These are phyloP conservation scores for Trichoderma sp. DNA, from an alignment of 2,329 filamentous ascomycete species.

Conservation along the genomic window DNA sequence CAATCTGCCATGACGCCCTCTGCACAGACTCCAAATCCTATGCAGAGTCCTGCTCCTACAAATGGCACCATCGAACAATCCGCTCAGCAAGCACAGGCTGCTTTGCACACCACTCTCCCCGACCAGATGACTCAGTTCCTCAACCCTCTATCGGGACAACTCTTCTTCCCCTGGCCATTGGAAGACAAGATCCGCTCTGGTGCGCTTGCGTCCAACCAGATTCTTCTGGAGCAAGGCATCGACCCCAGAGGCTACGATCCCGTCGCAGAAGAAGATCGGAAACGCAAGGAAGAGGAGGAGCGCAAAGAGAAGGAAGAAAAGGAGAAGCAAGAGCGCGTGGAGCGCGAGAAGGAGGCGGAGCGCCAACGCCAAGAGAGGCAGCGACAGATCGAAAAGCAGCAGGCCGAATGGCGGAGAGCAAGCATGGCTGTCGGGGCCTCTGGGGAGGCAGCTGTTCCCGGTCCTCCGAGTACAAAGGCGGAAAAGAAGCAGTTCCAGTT, in stretches of 20 bases:
- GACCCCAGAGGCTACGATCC: slow-evolving; percentile 64
- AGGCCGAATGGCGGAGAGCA: slow-evolving; percentile 44
- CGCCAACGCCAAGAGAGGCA: slow-evolving; percentile 45
- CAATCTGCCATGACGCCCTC: slow-evolving; percentile 36
- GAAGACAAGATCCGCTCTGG: slow-evolving; percentile 70
- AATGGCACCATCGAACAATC: slow-evolving; percentile 39
- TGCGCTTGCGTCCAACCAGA: slow-evolving; percentile 64
- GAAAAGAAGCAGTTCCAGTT: slow-evolving; percentile 60
- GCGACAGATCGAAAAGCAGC: slow-evolving; percentile 45
- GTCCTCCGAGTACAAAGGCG: slow-evolving; percentile 31
- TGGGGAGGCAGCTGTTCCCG: slow-evolving; percentile 29
- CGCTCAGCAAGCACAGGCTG: slow-evolving; percentile 37
- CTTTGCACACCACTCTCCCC: slow-evolving; percentile 47
- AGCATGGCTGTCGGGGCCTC: slow-evolving; percentile 35
- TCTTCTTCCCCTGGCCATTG: slow-evolving; percentile 77
- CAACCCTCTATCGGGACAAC: slow-evolving; percentile 56
- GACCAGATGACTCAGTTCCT: slow-evolving; percentile 50
- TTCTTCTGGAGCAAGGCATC: slow-evolving; percentile 61
- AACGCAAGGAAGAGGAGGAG: slow-evolving; percentile 53
- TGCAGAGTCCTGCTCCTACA: slow-evolving; percentile 36
- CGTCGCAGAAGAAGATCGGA: slow-evolving; percentile 53
- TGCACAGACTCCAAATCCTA: slow-evolving; percentile 37
- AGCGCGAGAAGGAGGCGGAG: slow-evolving; percentile 45
- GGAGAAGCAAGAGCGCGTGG: slow-evolving; percentile 48
- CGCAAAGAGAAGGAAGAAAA: slow-evolving; percentile 48